These are phyloP conservation scores for Fusarium chlamydosporum DNA, from an alignment of 2,329 filamentous ascomycete genomes.

Conservation along the genomic window DNA sequence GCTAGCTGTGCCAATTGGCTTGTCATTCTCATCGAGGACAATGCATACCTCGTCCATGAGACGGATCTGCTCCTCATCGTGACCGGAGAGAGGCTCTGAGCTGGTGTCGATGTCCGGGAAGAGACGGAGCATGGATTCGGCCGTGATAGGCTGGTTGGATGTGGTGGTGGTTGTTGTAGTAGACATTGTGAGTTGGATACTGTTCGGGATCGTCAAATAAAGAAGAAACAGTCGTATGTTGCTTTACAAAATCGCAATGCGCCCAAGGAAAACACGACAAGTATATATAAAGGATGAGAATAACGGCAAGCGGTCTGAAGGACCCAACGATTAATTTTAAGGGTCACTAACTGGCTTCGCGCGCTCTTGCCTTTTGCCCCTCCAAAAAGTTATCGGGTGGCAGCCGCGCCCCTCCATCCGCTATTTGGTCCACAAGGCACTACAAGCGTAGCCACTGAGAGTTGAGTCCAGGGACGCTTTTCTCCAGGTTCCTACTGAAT, in stretches of 20 bases:
- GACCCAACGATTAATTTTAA: slow-evolving; percentile 46
- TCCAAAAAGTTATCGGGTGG: slow-evolving; percentile 44
- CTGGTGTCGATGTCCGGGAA: slow-evolving; percentile 86
- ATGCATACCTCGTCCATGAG: slow-evolving; percentile 99
- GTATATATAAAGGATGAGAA: slow-evolving; percentile 17
- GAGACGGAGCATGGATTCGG: slow-evolving; percentile 85
- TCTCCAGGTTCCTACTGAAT: slow-evolving; percentile 37
- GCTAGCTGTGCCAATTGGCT: slow-evolving; percentile 94
- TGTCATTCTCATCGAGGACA: slow-evolving; percentile 91
- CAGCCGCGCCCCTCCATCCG: slow-evolving; percentile 42
- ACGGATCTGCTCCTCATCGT: slow-evolving; percentile 97
- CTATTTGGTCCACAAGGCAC: slow-evolving; percentile 38
- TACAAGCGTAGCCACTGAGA: slow-evolving; percentile 43
- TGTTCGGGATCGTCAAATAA: background rate
- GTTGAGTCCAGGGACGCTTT: slow-evolving; percentile 9
- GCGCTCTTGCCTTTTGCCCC: slow-evolving; percentile 46
- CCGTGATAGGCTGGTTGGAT: slow-evolving; percentile 77
- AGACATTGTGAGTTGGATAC: slow-evolving; percentile 49
- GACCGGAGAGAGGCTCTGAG: slow-evolving; percentile 84
- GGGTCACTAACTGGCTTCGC: slow-evolving; percentile 42
- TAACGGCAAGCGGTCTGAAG: slow-evolving; percentile 40
- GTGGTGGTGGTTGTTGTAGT: slow-evolving; percentile 55
- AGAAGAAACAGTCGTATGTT: slow-evolving; percentile 5
- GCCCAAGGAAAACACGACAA: slow-evolving; percentile 7
- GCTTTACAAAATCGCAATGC: slow-evolving; percentile 11